These are phyloP conservation scores for Kokia cookei DNA, from an alignment of 441 rosid genomes.

Conservation along the genomic window DNA sequence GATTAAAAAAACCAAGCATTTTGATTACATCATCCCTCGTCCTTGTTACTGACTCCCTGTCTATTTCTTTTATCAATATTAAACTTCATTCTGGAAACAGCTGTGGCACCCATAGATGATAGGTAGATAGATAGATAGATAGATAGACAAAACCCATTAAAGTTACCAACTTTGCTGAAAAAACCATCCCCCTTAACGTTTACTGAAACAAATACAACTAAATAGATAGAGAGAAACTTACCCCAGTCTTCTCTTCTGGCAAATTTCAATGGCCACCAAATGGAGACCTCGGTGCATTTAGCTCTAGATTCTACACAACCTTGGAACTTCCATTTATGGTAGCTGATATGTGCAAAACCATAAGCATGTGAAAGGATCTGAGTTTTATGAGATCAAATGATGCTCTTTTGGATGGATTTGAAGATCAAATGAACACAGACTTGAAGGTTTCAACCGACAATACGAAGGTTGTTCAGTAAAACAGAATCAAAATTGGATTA, in stretches of 20 bases:
- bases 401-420: conserved; percentile 23
- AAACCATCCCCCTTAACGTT: neutral
- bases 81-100: neutral
- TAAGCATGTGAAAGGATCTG: neutral
- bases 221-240: neutral
- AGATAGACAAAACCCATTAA: neutral
- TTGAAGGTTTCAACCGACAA: conserved; percentile 27
- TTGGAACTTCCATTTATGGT: neutral
- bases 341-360: neutral
- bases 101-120: neutral
- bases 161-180: neutral
- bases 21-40: conserved; percentile 1
- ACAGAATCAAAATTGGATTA: neutral
- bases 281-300: conserved; percentile 1
- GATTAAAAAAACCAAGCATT: conserved; percentile 1
- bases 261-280: neutral
- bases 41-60: neutral
- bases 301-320: neutral
- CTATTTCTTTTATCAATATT: neutral
- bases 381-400: neutral
- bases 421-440: conserved; percentile 22
- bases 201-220: neutral
- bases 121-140: neutral
- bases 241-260: neutral
- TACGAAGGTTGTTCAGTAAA: conserved; percentile 23